Evolutionary conservation across 2,329 filamentous ascomycete species (phyloP), one percentile per base, ranked within the genome.

Genomic region (Ascosphaera apis): DNA sequence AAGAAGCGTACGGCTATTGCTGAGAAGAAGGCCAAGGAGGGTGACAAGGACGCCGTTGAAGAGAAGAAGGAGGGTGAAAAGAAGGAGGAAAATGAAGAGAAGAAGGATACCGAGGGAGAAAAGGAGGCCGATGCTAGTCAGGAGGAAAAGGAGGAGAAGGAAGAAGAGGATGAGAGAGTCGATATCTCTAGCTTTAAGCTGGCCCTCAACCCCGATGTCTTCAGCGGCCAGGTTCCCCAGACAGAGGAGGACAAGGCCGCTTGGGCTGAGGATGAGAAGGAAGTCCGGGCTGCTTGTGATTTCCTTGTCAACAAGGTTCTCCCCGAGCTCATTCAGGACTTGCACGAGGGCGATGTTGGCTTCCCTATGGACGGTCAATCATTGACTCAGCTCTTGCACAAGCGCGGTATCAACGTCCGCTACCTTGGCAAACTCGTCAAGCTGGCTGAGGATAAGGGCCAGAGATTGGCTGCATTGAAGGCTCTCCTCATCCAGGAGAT

Each of bases 351-450:
- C 4, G 86, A 98, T 45, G 76, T 92, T 44, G 88, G 86, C 48
- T 95, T 95, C 62, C 88, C 88, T 9, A 93, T 95, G 82, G 91
- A 98, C 48, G 88, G 88, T n/a, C 71, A 79, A 49, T 93, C 86
- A 15, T 65, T 98, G 39, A 81, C 77, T 47, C 73, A 75, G 44
- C 69, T 93, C 36, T 66, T 98, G 50, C 88, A 98, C 63, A 92
- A 92, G 65, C 80, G 86, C 31, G 88, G 88, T 58, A 84, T 98
- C 62, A 98, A 98, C 60, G 69, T 95, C 42, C 72, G 91, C 49
- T 98, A 98, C 54, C 67, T 95, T n/a, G 88, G 88, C 44, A 77
- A 74, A 55, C 58, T 98, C 42, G 77, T 81, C 9, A 63, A 69
- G 39, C 65, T 79, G 36, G 72, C 76, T 45, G 68, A 69, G 44